Base-by-base conservation (phyloP, 2,329 filamentous ascomycete genomes). In the Ambrosiella xylebori region DNA sequence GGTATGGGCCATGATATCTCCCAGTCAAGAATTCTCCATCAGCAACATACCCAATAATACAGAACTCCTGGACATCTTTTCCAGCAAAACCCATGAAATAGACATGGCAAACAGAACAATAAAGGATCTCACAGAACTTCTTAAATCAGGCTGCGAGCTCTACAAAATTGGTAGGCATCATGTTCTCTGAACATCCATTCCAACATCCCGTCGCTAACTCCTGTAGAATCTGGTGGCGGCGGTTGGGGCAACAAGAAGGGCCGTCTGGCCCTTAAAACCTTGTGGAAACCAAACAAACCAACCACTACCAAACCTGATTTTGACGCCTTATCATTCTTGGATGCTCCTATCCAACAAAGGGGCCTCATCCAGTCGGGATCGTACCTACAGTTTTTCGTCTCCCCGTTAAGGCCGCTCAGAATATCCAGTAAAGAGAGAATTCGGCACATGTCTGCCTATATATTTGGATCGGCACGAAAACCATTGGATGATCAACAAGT, bases 231-330 rank as follows among this genome's bases (percentile, higher is more conserved):
- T 64, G 88, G 88, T 3, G 88, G 88, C 51, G 88, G 88, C 47
- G 88, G 88, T 17, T 94, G 88, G 88, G 88, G 88, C 13, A 74
- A 78, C 58, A 93, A 91, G 67, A 81, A 85, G 64, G 88, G 88
- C 0, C 71, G 94, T 0, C 71, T 94, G 2, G 88, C 87, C 5
- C 74, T 94, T 3, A 87, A 93, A 65, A 86, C 88, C 36, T 59
- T 58, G 11, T 63, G 62, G 62, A 19, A 58, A 38, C 55, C 56
- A 27, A 38, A 59, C 17, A 56, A 45, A 54, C 63, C 65, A 27
- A 59, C 66, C 9, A 61, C 61, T n/a, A 58, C 64, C 6, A 36
- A 53, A 19, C 68, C 71, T 3, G 68, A 79, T 6, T 74, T 57
- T 13, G 52, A 44, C 19, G 9, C 52, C 15, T 45, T 74, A 4